Evolutionary conservation across 1,284 basidiomycete species (phyloP).

Genomic region (Wallemia mellicola): DNA sequence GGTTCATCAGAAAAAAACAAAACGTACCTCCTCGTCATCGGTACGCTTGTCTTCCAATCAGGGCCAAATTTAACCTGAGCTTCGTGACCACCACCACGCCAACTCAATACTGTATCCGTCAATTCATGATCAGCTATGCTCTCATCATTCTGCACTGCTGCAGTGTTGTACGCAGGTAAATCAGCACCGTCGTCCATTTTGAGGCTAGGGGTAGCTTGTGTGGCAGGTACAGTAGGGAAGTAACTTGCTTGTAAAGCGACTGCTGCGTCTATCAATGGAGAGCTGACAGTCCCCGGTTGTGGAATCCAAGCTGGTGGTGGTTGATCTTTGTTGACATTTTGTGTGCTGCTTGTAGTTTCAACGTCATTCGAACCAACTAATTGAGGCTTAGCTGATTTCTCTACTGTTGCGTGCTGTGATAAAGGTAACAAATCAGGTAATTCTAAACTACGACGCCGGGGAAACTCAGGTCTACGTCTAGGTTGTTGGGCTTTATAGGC

Average conservation of each 20-base stretch:
- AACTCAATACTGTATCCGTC: slow-evolving; percentile 10
- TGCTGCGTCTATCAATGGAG: background rate
- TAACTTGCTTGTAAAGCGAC: background rate
- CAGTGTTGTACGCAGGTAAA: background rate
- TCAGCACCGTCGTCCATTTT: background rate
- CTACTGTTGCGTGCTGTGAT: background rate
- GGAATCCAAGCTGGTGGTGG: background rate
- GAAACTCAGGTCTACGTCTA: slow-evolving; percentile 19
- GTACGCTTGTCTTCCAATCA: slow-evolving; percentile 24
- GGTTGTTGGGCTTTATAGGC: background rate
- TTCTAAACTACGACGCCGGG: slow-evolving; percentile 34
- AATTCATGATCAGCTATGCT: background rate
- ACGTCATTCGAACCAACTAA: no score
- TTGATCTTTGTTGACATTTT: no score
- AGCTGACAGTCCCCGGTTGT: background rate
- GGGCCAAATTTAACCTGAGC: slow-evolving; percentile 28
- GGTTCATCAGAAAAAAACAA: background rate
- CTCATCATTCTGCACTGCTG: background rate
- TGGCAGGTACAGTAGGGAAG: background rate
- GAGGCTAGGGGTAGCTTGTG: background rate
- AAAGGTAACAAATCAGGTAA: slow-evolving; percentile 40
- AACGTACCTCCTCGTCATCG: slow-evolving; percentile 18
- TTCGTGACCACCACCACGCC: slow-evolving; percentile 18
- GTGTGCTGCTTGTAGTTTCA: no score
- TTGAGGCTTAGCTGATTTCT: no score